phyloP scores from a whole-genome alignment of 352 stramenopile genomes.

The Pythium periplocum region DNA sequence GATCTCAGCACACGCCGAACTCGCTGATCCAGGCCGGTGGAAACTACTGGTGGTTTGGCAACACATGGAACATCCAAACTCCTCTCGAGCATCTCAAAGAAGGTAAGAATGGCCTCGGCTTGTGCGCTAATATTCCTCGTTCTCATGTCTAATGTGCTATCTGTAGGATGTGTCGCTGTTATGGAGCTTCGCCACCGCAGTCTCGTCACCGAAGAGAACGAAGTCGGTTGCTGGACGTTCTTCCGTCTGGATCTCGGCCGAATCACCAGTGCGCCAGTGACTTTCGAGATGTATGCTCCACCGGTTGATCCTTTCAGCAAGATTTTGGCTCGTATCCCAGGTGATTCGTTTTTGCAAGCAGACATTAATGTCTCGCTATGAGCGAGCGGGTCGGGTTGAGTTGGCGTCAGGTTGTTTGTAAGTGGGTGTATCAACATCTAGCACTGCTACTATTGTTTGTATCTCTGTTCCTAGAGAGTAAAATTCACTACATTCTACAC shows the following conservation, averaged over 20 bases:
- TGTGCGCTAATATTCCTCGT: too few relatives aligned
- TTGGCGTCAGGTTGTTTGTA: too few relatives aligned
- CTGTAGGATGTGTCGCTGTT: conserved; percentile 74
- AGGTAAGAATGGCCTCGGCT: conserved; percentile 28
- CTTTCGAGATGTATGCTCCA: conserved; percentile 86
- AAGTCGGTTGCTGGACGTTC: conserved; percentile 88
- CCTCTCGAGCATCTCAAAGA: conserved; percentile 84
- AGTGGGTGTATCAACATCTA: too few relatives aligned
- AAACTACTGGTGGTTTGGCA: conserved; percentile 89
- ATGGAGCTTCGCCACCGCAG: conserved; percentile 85
- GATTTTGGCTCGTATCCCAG: conserved; percentile 77
- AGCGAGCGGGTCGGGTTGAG: neutral
- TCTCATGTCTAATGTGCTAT: neutral
- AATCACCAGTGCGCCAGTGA: conserved; percentile 81
- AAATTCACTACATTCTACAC: too few relatives aligned
- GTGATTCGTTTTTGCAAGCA: conserved; percentile 85
- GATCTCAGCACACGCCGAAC: conserved; percentile 72
- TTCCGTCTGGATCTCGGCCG: conserved; percentile 86
- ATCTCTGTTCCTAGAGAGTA: too few relatives aligned
- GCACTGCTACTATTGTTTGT: too few relatives aligned
- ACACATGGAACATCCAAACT: conserved; percentile 85
- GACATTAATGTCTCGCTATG: conserved; percentile 87
- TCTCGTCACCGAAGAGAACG: conserved; percentile 76
- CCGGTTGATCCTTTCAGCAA: conserved; percentile 82
- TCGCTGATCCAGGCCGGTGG: conserved; percentile 81